Evolutionary conservation across 805 yeast genomes (phyloP).

Genomic region (Metschnikowia drakensbergensis): DNA sequence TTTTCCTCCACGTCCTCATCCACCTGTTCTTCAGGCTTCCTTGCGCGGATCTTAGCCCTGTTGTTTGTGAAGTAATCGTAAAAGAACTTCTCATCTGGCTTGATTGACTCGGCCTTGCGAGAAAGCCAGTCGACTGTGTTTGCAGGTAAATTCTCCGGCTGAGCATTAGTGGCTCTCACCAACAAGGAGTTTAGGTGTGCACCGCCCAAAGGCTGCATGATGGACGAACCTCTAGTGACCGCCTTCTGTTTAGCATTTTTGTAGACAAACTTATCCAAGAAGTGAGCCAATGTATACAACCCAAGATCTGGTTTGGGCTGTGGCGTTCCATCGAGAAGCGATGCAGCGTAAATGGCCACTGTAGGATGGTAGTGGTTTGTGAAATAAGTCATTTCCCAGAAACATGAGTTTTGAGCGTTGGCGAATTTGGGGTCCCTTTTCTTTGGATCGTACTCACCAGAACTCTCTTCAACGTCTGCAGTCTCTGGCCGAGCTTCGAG

Average conservation of each 20-base stretch:
- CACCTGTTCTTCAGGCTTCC: constrained; percentile 24
- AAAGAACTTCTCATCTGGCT: constrained; percentile 86
- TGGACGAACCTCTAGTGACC: constrained; percentile 76
- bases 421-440: constrained; percentile 92
- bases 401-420: constrained; percentile 73
- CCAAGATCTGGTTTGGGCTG: constrained; percentile 84
- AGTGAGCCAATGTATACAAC: constrained; percentile 79
- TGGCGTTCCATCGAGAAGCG: constrained; percentile 49
- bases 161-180: constrained; percentile 55
- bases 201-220: constrained; percentile 97
- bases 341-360: constrained; percentile 71
- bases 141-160: constrained; percentile 56
- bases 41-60: constrained; percentile 34
- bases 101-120: constrained; percentile 58
- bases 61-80: constrained; percentile 75
- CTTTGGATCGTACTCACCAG: constrained; percentile 63
- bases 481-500: constrained; percentile 45
- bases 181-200: constrained; percentile 65
- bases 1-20: constrained; percentile 41
- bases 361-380: constrained; percentile 89
- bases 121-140: constrained; percentile 83
- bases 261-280: constrained; percentile 93
- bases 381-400: constrained; percentile 84
- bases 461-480: constrained; percentile 27
- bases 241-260: constrained; percentile 82